Evolutionary conservation across 352 stramenopile species (phyloP).

Genomic region (Aphanomyces stellatus): DNA sequence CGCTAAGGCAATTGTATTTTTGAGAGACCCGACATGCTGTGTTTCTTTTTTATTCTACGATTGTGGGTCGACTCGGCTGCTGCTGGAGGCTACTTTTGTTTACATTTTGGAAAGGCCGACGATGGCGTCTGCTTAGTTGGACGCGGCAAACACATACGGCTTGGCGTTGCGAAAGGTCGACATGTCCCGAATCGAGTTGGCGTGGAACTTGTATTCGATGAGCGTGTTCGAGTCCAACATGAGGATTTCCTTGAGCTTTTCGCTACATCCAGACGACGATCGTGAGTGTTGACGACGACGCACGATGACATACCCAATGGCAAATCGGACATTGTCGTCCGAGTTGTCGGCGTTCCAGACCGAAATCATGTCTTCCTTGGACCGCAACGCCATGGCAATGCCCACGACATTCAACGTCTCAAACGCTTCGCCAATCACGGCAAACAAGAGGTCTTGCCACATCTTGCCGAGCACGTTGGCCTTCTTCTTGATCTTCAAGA

Average conservation of each 20-base stretch:
- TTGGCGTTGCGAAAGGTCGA: slow-evolving; percentile 91
- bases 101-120: too few species aligned
- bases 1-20: too few species aligned
- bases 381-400: slow-evolving; percentile 88
- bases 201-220: slow-evolving; percentile 93
- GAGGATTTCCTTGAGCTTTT: slow-evolving; percentile 91
- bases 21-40: too few species aligned
- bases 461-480: slow-evolving; percentile 91
- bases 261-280: slow-evolving; percentile 33
- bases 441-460: slow-evolving; percentile 92
- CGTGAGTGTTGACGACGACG: slow-evolving; percentile 4
- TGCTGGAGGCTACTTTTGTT: too few species aligned
- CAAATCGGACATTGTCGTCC: slow-evolving; percentile 75
- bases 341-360: slow-evolving; percentile 93
- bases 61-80: too few species aligned
- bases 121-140: too few species aligned
- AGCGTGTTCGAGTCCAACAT: slow-evolving; percentile 91
- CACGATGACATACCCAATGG: slow-evolving; percentile 48
- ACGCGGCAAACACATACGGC: slow-evolving; percentile 83
- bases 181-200: slow-evolving; percentile 89
- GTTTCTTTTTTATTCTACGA: too few species aligned
- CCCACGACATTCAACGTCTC: slow-evolving; percentile 88
- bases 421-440: slow-evolving; percentile 87
- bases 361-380: slow-evolving; percentile 91
- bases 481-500: slow-evolving; percentile 94